A percentile compares a stretch with the other conserved stretches of the same genome.
phyloP scores from a whole-genome alignment of 2,329 filamentous ascomycete species.

The Xylaria sp. region DNA sequence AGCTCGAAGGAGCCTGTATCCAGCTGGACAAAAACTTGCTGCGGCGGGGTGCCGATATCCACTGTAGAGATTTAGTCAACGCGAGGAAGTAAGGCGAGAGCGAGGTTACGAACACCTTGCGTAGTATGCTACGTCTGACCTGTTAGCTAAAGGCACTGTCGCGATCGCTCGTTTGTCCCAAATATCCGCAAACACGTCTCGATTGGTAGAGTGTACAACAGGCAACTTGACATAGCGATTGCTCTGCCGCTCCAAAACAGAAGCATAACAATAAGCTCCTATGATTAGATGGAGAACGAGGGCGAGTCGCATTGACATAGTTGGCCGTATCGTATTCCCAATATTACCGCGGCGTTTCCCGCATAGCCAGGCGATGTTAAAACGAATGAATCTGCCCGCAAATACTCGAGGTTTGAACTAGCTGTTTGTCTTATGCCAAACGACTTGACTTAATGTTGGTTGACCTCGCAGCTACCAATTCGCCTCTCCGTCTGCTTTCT shows the following conservation, averaged over 20 bases:
- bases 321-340: constrained; percentile 10
- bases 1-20: constrained; percentile 64
- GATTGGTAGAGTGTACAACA: constrained; percentile 48
- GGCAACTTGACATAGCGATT: constrained; percentile 45
- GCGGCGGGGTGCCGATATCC: constrained; percentile 56
- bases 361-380: constrained; percentile 14
- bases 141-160: constrained; percentile 51
- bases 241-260: constrained; percentile 36
- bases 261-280: constrained; percentile 25
- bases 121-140: constrained; percentile 58
- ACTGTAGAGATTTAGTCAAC: constrained; percentile 38
- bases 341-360: constrained; percentile 8
- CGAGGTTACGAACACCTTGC: constrained; percentile 44
- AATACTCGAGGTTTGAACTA: neutral
- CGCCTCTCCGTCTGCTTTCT: neutral
- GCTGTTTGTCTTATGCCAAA: neutral
- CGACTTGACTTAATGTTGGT: neutral
- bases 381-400: neutral
- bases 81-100: neutral
- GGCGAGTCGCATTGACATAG: constrained; percentile 21
- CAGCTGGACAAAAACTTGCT: constrained; percentile 56
- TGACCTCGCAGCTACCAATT: neutral
- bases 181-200: constrained; percentile 42
- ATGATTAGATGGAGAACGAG: constrained; percentile 27
- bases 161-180: constrained; percentile 42